Conservation (phyloP, 1,139 yeast genomes). For the Groenewaldozyma sp. region DNA sequence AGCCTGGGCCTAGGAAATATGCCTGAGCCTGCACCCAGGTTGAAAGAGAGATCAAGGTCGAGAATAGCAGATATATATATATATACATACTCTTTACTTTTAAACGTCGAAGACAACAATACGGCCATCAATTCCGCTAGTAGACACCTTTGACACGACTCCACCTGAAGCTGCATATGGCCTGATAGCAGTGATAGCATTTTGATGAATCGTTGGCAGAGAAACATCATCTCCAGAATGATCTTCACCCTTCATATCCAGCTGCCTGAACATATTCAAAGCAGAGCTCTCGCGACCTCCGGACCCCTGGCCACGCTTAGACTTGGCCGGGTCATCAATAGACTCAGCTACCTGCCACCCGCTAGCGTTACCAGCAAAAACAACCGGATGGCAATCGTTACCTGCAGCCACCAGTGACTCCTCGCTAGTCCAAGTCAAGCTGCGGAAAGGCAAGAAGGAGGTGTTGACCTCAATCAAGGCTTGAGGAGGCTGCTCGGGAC, state of each 20-base stretch:
- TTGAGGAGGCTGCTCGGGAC: conserved; percentile 50
- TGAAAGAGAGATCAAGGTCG: no score
- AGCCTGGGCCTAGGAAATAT: no score
- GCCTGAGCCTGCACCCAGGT: no score
- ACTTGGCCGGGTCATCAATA: conserved; percentile 50
- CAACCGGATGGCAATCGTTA: conserved; percentile 83
- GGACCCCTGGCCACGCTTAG: conserved; percentile 40
- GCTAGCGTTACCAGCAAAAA: conserved; percentile 58
- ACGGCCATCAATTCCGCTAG: conserved; percentile 85
- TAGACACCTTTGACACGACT: conserved; percentile 46
- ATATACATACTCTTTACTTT: no score
- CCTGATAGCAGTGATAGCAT: conserved; percentile 67
- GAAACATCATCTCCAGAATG: conserved; percentile 40
- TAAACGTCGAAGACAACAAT: conserved; percentile 51
- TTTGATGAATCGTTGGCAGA: conserved; percentile 78
- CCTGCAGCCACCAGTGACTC: conserved; percentile 78
- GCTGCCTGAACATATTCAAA: conserved; percentile 87
- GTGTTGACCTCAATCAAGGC: conserved; percentile 46
- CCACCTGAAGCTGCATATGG: conserved; percentile 36
- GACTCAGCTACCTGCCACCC: conserved; percentile 63
- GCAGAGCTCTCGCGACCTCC: conserved; percentile 66
- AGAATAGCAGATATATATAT: no score
- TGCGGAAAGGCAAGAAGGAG: conserved; percentile 73
- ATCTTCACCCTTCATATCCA: conserved; percentile 82
- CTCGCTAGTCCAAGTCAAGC: conserved; percentile 61